A percentile compares a stretch with the other conserved stretches of the same genome.
These are phyloP conservation scores for Aspergillus sparsus DNA, from an alignment of 495 filamentous ascomycete species.

Conservation along the genomic window DNA sequence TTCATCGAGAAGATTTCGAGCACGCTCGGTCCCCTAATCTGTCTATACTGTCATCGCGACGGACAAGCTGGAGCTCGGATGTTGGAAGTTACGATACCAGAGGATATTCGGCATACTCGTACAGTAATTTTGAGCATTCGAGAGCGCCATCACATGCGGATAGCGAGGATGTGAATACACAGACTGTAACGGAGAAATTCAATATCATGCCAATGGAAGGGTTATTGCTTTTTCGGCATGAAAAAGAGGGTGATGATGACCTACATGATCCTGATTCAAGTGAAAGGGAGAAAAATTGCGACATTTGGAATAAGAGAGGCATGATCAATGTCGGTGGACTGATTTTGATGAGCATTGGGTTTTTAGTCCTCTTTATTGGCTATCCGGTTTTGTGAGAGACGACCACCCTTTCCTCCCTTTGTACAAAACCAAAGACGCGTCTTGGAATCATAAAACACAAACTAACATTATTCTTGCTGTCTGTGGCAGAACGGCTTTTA, in stretches of 20 bases:
- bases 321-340: constrained; percentile 69
- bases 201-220: constrained; percentile 74
- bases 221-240: constrained; percentile 69
- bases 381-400: constrained; percentile 69
- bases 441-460: neutral
- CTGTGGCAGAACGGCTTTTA: constrained; percentile 57
- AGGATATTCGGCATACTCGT: constrained; percentile 37
- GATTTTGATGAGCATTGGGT: constrained; percentile 58
- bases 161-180: constrained; percentile 70
- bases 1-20: constrained; percentile 43
- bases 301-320: constrained; percentile 67
- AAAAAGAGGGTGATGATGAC: constrained; percentile 78
- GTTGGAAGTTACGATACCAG: constrained; percentile 55
- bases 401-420: neutral
- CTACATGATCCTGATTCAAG: constrained; percentile 71
- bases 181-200: constrained; percentile 77
- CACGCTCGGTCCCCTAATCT: constrained; percentile 44
- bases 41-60: constrained; percentile 48
- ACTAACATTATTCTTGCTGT: neutral
- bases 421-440: neutral
- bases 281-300: constrained; percentile 66
- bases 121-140: constrained; percentile 54
- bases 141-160: constrained; percentile 60
- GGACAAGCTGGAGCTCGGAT: constrained; percentile 65
- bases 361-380: constrained; percentile 69